Base-by-base conservation (phyloP, 441 rosid species). In the Arabidopsis hybrid region DNA sequence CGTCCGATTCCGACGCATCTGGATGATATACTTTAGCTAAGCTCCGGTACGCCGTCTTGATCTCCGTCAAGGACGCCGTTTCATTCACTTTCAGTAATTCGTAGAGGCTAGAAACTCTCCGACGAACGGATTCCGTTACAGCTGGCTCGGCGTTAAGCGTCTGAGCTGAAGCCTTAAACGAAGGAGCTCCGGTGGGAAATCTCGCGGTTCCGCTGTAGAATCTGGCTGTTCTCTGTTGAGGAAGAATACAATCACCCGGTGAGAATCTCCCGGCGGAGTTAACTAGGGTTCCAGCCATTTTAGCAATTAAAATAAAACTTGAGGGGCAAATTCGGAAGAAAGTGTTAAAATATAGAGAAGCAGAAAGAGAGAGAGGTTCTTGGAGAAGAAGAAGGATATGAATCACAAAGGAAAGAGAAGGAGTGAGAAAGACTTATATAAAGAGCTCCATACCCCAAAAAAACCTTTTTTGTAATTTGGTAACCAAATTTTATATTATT, bases 21-120 rank as follows among this genome's bases (percentile, higher is more conserved):
- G 98, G 97, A 82, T 93, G 97, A 77, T 87, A 82, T 0, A 89
- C 70, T 85, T 93, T 93, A 13, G 97, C 98, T 4, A 93, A 76
- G 60, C 76, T 86, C 78, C 97, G 72, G 63, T 91, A 93, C 40
- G 98, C 96, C 58, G 81, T 77, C 84, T 87, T 91, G 66, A 93
- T 93, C 85, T 91, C 95, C 79, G 78, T 79, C 57, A 65, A 11
- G 9, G 97, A 84, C 49, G 98, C 97, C 64, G 87, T 83, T n/a
- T 75, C 80, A 1, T 86, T 81, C 35, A 93, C 87, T 59, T 78
- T 79, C 16, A 93, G 86, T 7, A 91, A 66, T 59, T 91, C 96
- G 85, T 93, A 93, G 5, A 91, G 83, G 49, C 94, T 88, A 16
- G 78, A 80, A 8, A 53, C 72, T 68, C 55, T 52, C n/a, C 64